Base-by-base conservation (phyloP, 345 rosid genomes). In the Erodium maritimum region DNA sequence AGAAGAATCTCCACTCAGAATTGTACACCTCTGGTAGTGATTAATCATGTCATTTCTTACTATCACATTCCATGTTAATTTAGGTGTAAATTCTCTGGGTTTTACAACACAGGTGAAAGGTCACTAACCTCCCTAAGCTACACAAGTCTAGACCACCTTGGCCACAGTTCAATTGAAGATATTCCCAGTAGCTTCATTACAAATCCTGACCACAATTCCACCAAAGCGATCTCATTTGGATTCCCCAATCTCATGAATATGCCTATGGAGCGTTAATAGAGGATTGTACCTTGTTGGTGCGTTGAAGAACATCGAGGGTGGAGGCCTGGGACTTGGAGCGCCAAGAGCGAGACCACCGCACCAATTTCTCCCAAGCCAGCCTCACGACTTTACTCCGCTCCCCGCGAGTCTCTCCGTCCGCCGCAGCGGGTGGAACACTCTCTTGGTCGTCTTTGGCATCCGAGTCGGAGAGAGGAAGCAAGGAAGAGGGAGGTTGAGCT, bases 271-370 rank as follows among this genome's bases (percentile, higher is more conserved):
- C 33, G 21, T 19, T n/a, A 14, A 23, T 56, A 8, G 2, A 21
- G 21, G 5, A 14, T 11, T 29, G 17, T 1, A 85, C 95, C 95
- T 90, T 90, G 67, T 77, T 81, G 48, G 97, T 90, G 60, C 87
- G 83, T 56, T 82, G 81, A 52, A 85, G 87, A 50, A 85, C 81
- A 66, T 85, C 93, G 52, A 29, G 37, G 37, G 14, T 3, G 14
- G 48, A 42, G 52, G 95, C 69, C 58, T 76, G 83, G 72, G 84
- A 80, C 73, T 74, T 90, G 33, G 87, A 81, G 25, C 90, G 88
- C 85, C 80, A 82, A 21, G 93, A 81, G 68, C 97, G 87, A 8
- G 97, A 90, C 97, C 97, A 90, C 1, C 93, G 73, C 60, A 90
- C 86, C 10, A 90, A 69, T 75, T 85, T 87, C 75, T 87, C 97